phyloP scores from a whole-genome alignment of 106 monocot species.

The Agapanthus africanus region DNA sequence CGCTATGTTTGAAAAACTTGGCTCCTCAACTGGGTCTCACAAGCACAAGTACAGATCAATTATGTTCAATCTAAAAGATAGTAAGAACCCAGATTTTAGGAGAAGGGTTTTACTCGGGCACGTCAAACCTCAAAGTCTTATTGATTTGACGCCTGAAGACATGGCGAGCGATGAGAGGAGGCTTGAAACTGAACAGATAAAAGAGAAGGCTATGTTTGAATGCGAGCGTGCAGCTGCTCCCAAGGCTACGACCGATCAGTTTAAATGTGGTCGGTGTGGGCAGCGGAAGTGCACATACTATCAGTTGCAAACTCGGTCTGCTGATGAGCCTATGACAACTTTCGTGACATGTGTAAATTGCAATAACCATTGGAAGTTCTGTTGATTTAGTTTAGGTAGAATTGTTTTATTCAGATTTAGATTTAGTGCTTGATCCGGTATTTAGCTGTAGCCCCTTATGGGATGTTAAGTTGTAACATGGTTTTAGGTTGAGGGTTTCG shows the following conservation, averaged over 20 bases:
- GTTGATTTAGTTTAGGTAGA: slow-evolving; percentile 23
- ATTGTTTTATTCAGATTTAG: too few species aligned
- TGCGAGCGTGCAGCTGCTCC: slow-evolving; percentile 62
- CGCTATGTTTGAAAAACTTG: slow-evolving; percentile 66
- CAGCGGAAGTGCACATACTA: slow-evolving; percentile 71
- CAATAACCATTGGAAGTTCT: slow-evolving; percentile 80
- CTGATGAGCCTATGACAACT: slow-evolving; percentile 75
- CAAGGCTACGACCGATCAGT: slow-evolving; percentile 93
- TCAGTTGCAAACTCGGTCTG: slow-evolving; percentile 60
- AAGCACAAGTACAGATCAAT: slow-evolving; percentile 80
- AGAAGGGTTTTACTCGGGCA: slow-evolving; percentile 77
- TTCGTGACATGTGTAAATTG: slow-evolving; percentile 79
- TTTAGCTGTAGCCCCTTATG: too few species aligned
- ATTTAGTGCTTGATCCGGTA: too few species aligned
- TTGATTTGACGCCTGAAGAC: slow-evolving; percentile 64
- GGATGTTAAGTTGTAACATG: too few species aligned
- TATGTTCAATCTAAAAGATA: slow-evolving; percentile 86
- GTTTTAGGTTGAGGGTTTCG: too few species aligned
- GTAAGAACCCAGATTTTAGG: slow-evolving; percentile 84
- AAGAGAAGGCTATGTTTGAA: slow-evolving; percentile 84
- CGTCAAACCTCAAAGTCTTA: slow-evolving; percentile 44
- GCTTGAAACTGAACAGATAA: slow-evolving; percentile 59
- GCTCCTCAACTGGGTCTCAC: slow-evolving; percentile 56
- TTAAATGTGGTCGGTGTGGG: slow-evolving; percentile 75
- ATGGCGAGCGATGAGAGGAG: slow-evolving; percentile 95